Evolutionary conservation across 108 stramenopile genomes (phyloP).

Genomic region (Epipyxis sp.): DNA sequence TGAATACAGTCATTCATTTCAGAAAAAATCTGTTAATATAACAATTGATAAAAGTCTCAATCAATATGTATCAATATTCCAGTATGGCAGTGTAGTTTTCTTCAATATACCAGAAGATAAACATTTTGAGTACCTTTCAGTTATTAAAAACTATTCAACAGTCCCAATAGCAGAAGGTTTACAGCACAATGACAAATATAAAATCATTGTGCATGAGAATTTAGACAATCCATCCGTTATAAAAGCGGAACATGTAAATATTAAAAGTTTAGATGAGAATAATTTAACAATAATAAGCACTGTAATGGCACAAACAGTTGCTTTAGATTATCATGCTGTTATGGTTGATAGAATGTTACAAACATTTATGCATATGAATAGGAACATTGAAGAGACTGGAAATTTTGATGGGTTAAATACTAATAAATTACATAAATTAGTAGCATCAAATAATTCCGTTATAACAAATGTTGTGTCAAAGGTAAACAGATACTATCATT

Average conservation of each 20-base stretch:
- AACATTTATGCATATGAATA: slow-evolving; percentile 71
- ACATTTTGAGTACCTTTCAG: slow-evolving; percentile 54
- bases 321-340: slow-evolving; percentile 80
- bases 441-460: slow-evolving; percentile 79
- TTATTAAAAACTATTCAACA: slow-evolving; percentile 62
- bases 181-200: slow-evolving; percentile 74
- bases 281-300: slow-evolving; percentile 79
- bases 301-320: slow-evolving; percentile 84
- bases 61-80: slow-evolving; percentile 74
- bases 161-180: slow-evolving; percentile 68
- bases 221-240: slow-evolving; percentile 55
- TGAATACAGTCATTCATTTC: background rate
- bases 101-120: slow-evolving; percentile 74
- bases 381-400: slow-evolving; percentile 68
- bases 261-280: slow-evolving; percentile 77
- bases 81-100: slow-evolving; percentile 82
- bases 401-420: slow-evolving; percentile 61
- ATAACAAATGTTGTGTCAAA: slow-evolving; percentile 83
- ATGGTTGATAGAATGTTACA: slow-evolving; percentile 75
- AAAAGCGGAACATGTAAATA: slow-evolving; percentile 67
- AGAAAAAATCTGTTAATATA: background rate
- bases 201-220: slow-evolving; percentile 25
- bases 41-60: slow-evolving; percentile 38
- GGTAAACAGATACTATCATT: slow-evolving; percentile 2
- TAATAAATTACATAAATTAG: slow-evolving; percentile 68